phyloP scores from a whole-genome alignment of 2,329 filamentous ascomycete species.

The Aschersonia sp. region DNA sequence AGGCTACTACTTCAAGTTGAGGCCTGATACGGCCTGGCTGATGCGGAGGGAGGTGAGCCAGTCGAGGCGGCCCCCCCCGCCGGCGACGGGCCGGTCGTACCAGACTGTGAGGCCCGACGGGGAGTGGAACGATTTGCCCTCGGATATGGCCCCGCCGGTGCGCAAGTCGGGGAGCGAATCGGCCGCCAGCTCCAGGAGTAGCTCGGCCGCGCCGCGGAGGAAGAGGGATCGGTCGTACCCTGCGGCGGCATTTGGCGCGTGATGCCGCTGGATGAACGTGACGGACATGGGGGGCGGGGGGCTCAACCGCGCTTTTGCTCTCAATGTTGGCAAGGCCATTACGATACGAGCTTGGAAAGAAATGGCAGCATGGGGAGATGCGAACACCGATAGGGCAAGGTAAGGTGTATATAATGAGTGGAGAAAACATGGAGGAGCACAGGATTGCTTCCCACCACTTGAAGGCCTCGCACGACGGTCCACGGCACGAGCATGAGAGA shows the following conservation, averaged over 20 bases:
- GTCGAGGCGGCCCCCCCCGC: background rate
- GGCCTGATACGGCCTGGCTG: conserved; percentile 47
- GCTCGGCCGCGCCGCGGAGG: conserved; percentile 33
- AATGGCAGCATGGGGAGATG: too few relatives aligned
- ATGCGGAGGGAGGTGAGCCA: conserved; percentile 25
- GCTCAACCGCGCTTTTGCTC: background rate
- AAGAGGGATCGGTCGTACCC: conserved; percentile 49
- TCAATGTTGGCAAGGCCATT: too few relatives aligned
- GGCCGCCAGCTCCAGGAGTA: conserved; percentile 38
- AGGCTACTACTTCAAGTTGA: conserved; percentile 48
- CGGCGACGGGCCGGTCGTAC: conserved; percentile 29
- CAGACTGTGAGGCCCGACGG: conserved; percentile 43
- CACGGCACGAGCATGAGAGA: too few relatives aligned
- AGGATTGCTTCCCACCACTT: too few relatives aligned
- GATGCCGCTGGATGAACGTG: background rate
- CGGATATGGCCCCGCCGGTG: conserved; percentile 35
- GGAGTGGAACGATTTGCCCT: conserved; percentile 53
- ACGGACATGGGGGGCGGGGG: too few relatives aligned
- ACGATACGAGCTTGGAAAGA: too few relatives aligned
- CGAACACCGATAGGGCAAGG: too few relatives aligned
- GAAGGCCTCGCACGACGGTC: too few relatives aligned
- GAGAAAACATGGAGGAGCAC: too few relatives aligned
- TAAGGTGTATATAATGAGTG: too few relatives aligned
- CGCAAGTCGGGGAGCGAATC: conserved; percentile 14
- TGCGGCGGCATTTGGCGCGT: conserved; percentile 43